These are phyloP conservation scores for Elsinoe batatas DNA, from an alignment of 2,329 filamentous ascomycete genomes.

Conservation along the genomic window DNA sequence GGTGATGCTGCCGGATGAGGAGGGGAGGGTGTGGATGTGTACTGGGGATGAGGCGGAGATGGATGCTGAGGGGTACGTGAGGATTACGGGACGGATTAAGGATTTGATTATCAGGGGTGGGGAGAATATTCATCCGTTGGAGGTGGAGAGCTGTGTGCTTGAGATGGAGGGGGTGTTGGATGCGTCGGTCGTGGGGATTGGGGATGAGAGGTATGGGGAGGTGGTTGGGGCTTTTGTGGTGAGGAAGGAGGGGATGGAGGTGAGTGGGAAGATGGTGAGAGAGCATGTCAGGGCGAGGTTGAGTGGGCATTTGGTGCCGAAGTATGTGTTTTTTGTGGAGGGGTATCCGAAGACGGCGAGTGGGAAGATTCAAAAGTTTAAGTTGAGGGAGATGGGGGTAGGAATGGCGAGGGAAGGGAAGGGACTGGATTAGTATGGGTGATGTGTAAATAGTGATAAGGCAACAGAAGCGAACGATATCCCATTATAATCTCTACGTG, in stretches of 20 bases:
- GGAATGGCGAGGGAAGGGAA: conserved; percentile 35
- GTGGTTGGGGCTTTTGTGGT: conserved; percentile 77
- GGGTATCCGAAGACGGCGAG: conserved; percentile 92
- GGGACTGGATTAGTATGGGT: conserved; percentile 18
- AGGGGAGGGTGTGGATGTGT: conserved; percentile 68
- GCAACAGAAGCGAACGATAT: background rate
- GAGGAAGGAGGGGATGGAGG: conserved; percentile 33
- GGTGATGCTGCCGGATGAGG: conserved; percentile 52
- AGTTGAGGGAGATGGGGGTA: conserved; percentile 58
- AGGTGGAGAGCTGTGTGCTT: conserved; percentile 82
- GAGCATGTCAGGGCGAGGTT: conserved; percentile 63
- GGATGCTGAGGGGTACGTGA: conserved; percentile 71
- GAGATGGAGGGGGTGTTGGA: conserved; percentile 61
- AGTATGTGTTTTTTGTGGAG: conserved; percentile 76
- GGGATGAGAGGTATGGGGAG: conserved; percentile 76
- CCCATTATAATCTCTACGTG: conserved; percentile 1
- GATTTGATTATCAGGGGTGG: conserved; percentile 91
- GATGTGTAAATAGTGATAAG: background rate
- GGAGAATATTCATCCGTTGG: conserved; percentile 91
- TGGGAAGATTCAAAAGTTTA: conserved; percentile 95
- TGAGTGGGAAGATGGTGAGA: conserved; percentile 53
- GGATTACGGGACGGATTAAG: conserved; percentile 86
- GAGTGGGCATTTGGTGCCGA: conserved; percentile 69
- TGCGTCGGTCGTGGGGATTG: conserved; percentile 72
- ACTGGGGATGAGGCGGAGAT: conserved; percentile 87